A percentile compares a stretch with the other conserved stretches of the same genome.
These are phyloP conservation scores for Geosmithia flava DNA, from an alignment of 2,329 filamentous ascomycete genomes.

Conservation along the genomic window DNA sequence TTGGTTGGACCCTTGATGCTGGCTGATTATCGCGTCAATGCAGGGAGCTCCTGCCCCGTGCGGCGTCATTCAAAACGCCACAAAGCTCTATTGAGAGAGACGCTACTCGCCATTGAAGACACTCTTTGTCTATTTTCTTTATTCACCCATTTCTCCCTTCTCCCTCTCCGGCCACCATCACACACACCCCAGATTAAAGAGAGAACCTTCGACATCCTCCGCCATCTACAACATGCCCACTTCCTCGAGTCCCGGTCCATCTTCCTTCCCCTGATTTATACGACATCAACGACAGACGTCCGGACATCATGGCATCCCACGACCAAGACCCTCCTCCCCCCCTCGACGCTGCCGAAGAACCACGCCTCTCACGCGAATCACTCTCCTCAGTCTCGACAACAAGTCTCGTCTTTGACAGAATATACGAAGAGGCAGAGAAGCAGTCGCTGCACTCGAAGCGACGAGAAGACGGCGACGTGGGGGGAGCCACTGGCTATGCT, in stretches of 20 bases:
- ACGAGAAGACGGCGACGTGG: slow-evolving; percentile 6
- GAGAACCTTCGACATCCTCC: background rate
- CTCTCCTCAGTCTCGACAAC: slow-evolving; percentile 72
- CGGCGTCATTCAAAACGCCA: background rate
- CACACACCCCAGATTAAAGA: too few relatives aligned
- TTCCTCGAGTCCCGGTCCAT: background rate
- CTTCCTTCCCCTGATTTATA: background rate
- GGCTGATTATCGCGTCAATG: background rate
- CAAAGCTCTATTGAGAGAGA: background rate
- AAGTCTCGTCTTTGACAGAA: slow-evolving; percentile 68
- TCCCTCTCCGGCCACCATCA: too few relatives aligned
- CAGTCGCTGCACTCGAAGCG: slow-evolving; percentile 7
- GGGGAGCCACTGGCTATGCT: background rate
- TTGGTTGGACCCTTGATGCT: too few relatives aligned
- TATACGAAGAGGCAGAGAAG: slow-evolving; percentile 43
- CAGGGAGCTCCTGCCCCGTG: background rate
- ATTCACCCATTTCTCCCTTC: too few relatives aligned
- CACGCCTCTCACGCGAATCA: slow-evolving; percentile 38
- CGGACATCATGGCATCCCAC: background rate
- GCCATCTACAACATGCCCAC: background rate
- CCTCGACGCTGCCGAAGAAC: background rate
- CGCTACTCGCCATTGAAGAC: background rate
- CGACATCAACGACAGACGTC: background rate
- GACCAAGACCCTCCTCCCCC: slow-evolving; percentile 4
- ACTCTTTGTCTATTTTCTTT: background rate